Evolutionary conservation across 495 filamentous ascomycete species (phyloP), one percentile per base, ranked within the genome.

Genomic region (Penicillium robsamsonii): DNA sequence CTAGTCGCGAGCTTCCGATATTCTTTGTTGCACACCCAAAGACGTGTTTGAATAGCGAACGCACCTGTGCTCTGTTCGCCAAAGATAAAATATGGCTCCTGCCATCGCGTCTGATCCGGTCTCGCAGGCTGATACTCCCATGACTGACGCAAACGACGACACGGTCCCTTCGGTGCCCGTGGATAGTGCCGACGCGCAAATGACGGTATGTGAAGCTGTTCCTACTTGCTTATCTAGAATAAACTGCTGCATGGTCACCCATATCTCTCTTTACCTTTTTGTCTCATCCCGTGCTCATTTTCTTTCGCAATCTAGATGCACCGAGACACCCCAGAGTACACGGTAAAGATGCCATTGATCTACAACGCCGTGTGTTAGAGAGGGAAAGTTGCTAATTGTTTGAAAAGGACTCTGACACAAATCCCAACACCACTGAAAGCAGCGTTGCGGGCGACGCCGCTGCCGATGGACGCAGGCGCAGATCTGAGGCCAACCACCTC

Each of bases 361-460:
- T 37, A 17, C 22, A 3, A 42, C 10, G 9, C 46, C 24, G 33
- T 27, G 11, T 17, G 11, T 25, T 18, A 20, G 9, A 22, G 5
- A 18, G 4, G 15, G 42, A 4, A 10, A 30, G 25, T 46, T 42
- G 40, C 60, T 62, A 42, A 47, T 20, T 49, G 31, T 43, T 27
- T 42, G 3, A 46, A 17, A 46, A 86, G 81, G 92, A 97, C 64
- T 92, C 90, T 8, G 92, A 97, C 68, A 95, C 91, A 15, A 92
- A 95, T 62, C 90, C 90, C 2, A 95, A 95, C 58, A 95, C 91
- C 7, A 92, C 89, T 38, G 90, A 88, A 54, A 96, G 88, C 77
- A 96, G 91, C 68, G 84, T 93, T 61, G 84, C 81, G 56, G 92
- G 90, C 49, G 91, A 96, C 58, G 69, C 72, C 58, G 68, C 72